Percentiles rank a stretch among this genome's conserved stretches.
phyloP scores from a whole-genome alignment of 768 basidiomycete genomes.

The Kwoniella bestiolae region DNA sequence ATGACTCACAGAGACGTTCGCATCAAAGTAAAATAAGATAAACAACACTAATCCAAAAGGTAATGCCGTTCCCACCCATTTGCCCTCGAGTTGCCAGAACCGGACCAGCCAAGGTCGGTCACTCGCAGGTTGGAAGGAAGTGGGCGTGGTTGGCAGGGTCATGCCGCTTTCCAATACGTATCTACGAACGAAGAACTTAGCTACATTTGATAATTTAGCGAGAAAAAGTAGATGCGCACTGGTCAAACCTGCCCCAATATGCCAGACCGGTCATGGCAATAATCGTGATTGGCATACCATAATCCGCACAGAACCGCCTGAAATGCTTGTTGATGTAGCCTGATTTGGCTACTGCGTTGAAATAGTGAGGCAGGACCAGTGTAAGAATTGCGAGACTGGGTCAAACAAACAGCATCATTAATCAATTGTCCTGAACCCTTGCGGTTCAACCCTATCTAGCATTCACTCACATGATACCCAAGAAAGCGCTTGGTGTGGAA shows the following conservation, averaged over 20 bases:
- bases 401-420: constrained; percentile 61
- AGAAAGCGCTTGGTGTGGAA: constrained; percentile 42
- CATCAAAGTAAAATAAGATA: constrained; percentile 93
- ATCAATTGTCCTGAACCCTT: too few species aligned
- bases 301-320: constrained; percentile 77
- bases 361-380: constrained; percentile 74
- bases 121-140: constrained; percentile 69
- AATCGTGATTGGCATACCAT: constrained; percentile 88
- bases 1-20: constrained; percentile 79
- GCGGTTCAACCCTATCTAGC: too few species aligned
- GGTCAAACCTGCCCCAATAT: constrained; percentile 80
- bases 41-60: constrained; percentile 88
- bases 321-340: constrained; percentile 73
- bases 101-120: constrained; percentile 79
- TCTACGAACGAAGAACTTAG: constrained; percentile 39
- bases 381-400: constrained; percentile 77
- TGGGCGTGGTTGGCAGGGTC: constrained; percentile 70
- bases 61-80: constrained; percentile 86
- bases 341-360: constrained; percentile 68
- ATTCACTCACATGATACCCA: constrained; percentile 54
- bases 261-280: constrained; percentile 75
- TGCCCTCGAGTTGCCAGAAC: constrained; percentile 85
- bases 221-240: constrained; percentile 49
- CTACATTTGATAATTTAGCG: neutral
- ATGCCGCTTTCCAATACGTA: constrained; percentile 58